phyloP scores from a whole-genome alignment of 2,329 filamentous ascomycete species.

The Berkeleyomyces basicola region DNA sequence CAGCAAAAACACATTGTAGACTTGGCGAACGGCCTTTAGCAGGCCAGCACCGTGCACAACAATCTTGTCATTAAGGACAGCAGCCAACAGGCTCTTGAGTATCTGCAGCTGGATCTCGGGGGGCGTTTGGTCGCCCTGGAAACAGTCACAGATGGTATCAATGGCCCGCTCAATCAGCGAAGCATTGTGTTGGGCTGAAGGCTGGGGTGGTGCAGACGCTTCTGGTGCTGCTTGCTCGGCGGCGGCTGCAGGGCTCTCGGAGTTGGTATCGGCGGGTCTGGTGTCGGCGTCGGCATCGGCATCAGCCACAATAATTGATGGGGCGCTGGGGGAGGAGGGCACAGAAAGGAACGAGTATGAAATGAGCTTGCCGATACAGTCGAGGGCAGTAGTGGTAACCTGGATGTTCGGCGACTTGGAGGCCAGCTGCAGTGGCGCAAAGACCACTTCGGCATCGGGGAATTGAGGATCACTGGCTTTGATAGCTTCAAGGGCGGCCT shows the following conservation, averaged over 20 bases:
- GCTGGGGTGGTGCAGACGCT: constrained; percentile 5
- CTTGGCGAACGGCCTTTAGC: constrained; percentile 89
- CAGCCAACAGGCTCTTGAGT: constrained; percentile 87
- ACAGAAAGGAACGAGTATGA: constrained; percentile 96
- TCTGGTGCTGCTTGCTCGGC: constrained; percentile 30
- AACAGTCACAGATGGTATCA: constrained; percentile 98
- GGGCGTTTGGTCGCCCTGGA: constrained; percentile 87
- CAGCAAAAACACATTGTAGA: constrained; percentile 96
- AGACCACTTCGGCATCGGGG: constrained; percentile 82
- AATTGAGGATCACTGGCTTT: constrained; percentile 66
- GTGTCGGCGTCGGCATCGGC: background rate
- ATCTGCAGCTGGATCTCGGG: constrained; percentile 93
- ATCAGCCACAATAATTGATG: background rate
- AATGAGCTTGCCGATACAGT: constrained; percentile 97
- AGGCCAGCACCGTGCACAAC: constrained; percentile 93
- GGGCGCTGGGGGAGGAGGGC: background rate
- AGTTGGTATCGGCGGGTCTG: background rate
- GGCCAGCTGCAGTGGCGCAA: constrained; percentile 77
- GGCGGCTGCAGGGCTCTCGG: background rate
- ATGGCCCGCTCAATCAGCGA: constrained; percentile 94
- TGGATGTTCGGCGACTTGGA: constrained; percentile 73
- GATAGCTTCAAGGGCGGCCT: constrained; percentile 69
- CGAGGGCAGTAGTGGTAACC: constrained; percentile 75
- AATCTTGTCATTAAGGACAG: constrained; percentile 95
- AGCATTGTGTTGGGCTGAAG: constrained; percentile 23